phyloP scores from a whole-genome alignment of 495 filamentous ascomycete genomes.

The Emericellopsis terricola region DNA sequence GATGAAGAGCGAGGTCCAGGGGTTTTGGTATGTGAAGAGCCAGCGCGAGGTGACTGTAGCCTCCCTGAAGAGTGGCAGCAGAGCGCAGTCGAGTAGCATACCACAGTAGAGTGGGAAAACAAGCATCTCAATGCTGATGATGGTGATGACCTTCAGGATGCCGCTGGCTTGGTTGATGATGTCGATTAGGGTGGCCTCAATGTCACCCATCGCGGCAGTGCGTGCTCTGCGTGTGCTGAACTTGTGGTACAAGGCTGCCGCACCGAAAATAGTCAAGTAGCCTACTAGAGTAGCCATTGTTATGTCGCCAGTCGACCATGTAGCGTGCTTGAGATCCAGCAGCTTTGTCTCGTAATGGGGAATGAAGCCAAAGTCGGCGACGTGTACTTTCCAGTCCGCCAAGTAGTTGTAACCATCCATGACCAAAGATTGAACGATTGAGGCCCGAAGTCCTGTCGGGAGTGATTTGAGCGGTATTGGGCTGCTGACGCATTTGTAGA shows the following conservation, averaged over 20 bases:
- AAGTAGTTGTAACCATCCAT: constrained; percentile 1
- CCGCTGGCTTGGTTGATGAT: constrained; percentile 81
- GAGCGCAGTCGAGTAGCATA: constrained; percentile 69
- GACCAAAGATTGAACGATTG: no score
- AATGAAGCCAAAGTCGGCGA: constrained; percentile 28
- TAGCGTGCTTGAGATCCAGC: constrained; percentile 34
- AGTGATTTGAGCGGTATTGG: background rate
- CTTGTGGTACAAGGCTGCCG: constrained; percentile 63
- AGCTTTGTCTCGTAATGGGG: constrained; percentile 25
- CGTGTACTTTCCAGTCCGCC: constrained; percentile 21
- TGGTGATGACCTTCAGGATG: constrained; percentile 93
- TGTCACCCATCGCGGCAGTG: constrained; percentile 44
- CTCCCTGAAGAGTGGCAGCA: constrained; percentile 73
- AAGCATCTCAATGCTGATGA: constrained; percentile 98
- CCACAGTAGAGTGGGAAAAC: constrained; percentile 93
- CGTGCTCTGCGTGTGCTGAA: constrained; percentile 47
- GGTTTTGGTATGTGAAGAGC: constrained; percentile 53
- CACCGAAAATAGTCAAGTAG: constrained; percentile 53
- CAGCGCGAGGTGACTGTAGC: constrained; percentile 60
- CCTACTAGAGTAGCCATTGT: constrained; percentile 65
- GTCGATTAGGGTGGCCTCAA: constrained; percentile 68
- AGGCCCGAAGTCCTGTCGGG: background rate
- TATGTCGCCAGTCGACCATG: constrained; percentile 63
- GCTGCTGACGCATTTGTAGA: background rate
- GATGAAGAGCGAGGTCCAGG: constrained; percentile 78